These are phyloP conservation scores for Thamnidium elegans DNA, from an alignment of 192 early-diverging fungal species.

Conservation along the genomic window DNA sequence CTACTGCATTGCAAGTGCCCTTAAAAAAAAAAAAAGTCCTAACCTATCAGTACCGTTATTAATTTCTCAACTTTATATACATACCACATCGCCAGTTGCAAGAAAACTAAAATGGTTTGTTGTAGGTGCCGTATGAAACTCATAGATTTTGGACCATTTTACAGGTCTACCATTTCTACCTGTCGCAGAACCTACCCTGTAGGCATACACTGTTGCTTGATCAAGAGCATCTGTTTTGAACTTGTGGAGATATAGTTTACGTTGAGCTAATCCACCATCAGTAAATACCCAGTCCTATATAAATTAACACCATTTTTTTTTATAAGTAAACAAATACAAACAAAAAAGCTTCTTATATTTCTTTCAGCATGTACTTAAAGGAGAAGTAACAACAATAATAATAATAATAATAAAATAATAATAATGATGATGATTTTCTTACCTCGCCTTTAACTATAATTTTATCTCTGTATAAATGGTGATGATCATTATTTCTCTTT, in stretches of 20 bases:
- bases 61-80: background rate
- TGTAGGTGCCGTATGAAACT: slow-evolving; percentile 29
- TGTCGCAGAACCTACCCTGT: slow-evolving; percentile 23
- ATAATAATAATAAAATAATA: background rate
- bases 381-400: too few species aligned
- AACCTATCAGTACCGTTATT: too few species aligned
- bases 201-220: slow-evolving; percentile 25
- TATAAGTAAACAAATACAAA: background rate
- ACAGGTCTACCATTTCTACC: background rate
- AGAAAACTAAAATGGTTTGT: slow-evolving; percentile 27
- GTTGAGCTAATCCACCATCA: slow-evolving; percentile 26
- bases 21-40: slow-evolving; percentile 8
- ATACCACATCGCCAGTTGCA: slow-evolving; percentile 34
- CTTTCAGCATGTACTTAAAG: too few species aligned
- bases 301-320: background rate
- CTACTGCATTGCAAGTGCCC: slow-evolving; percentile 35
- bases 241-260: slow-evolving; percentile 29
- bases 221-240: slow-evolving; percentile 19
- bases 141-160: slow-evolving; percentile 16
- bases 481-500: background rate
- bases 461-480: background rate
- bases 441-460: slow-evolving; percentile 9
- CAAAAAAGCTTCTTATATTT: background rate
- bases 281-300: slow-evolving; percentile 30
- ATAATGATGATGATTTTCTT: too few species aligned